Base-by-base conservation (phyloP, 345 rosid species). In the Odontarrhena argentea region DNA sequence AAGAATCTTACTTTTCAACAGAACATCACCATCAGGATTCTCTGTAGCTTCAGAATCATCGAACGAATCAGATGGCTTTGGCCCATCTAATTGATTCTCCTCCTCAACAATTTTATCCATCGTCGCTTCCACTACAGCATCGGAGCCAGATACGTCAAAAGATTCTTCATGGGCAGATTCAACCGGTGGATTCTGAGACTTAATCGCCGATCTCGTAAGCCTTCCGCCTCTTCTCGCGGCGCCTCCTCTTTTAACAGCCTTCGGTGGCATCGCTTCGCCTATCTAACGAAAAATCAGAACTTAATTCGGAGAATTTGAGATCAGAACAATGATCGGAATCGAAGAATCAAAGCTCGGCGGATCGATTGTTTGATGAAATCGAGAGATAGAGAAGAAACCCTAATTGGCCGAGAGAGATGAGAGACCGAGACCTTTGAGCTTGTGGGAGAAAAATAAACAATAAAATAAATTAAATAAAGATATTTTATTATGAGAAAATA, bases 241-340 rank as follows among this genome's bases (percentile, higher is more conserved):
- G 13, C 77, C 88, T 46, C 94, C 96, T 55, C 92, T 84, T 76
- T 92, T 92, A 58, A 80, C 83, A 25, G 68, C 61, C 58, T 87
- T 77, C 7, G 98, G 98, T 73, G 96, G 92, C 98, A 92, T 92
- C 22, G 30, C 56, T 25, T 57, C 55, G 15, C 14, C 4, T 58
- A 45, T 30, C 40, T 3, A 49, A 45, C 2, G 3, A 50, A 59
- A 24, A 50, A 9, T 18, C 22, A 12, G 2, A 66, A 65, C 62
- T 56, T 12, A 60, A 67, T 60, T 67, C 52, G 57, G 66, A 53
- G 52, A 42, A 12, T 3, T 0, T 36, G 1, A 38, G 6, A 47
- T 18, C 41, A 35, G 48, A 60, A 40, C 28, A 18, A 71, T 55
- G 18, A 49, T 49, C 59, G 46, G 50, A 9, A 55, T 55, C 30